Percentiles rank a stretch among this genome's conserved stretches.
These are phyloP conservation scores for Epipyxis sp. DNA, from an alignment of 108 stramenopile species.

Conservation along the genomic window DNA sequence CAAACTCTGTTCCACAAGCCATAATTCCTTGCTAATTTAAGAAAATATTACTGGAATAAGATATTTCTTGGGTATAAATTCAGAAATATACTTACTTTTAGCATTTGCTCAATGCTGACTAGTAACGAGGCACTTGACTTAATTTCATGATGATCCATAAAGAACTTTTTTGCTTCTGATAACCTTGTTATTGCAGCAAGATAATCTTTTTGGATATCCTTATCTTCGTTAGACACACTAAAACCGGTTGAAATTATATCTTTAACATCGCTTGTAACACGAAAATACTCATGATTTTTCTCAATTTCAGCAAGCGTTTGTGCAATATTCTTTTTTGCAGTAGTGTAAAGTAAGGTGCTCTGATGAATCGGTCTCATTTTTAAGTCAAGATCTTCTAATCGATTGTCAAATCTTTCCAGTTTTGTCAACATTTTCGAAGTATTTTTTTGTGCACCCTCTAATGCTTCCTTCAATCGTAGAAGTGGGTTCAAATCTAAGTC, in stretches of 20 bases:
- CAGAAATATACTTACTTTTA: neutral
- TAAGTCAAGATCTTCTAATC: neutral
- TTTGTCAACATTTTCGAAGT: neutral
- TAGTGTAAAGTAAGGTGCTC: neutral
- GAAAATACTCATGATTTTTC: conserved; percentile 17
- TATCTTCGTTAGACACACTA: neutral
- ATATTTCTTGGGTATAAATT: neutral
- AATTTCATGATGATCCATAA: neutral
- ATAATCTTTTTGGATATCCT: conserved; percentile 4
- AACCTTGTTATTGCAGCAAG: neutral
- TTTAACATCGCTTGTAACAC: neutral
- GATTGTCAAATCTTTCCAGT: conserved; percentile 8
- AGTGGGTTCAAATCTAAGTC: neutral
- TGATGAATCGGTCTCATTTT: conserved; percentile 16
- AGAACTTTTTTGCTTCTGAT: conserved; percentile 6
- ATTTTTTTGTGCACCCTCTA: conserved; percentile 24
- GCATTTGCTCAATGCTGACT: neutral
- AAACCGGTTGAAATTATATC: neutral
- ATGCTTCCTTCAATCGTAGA: conserved; percentile 1
- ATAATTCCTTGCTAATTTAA: neutral
- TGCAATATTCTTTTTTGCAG: conserved; percentile 10
- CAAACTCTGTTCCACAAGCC: neutral
- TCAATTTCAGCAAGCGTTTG: neutral
- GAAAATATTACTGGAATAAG: neutral
- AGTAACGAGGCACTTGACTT: neutral